phyloP scores from a whole-genome alignment of 495 filamentous ascomycete genomes.

The Penicillium longicatenatum region DNA sequence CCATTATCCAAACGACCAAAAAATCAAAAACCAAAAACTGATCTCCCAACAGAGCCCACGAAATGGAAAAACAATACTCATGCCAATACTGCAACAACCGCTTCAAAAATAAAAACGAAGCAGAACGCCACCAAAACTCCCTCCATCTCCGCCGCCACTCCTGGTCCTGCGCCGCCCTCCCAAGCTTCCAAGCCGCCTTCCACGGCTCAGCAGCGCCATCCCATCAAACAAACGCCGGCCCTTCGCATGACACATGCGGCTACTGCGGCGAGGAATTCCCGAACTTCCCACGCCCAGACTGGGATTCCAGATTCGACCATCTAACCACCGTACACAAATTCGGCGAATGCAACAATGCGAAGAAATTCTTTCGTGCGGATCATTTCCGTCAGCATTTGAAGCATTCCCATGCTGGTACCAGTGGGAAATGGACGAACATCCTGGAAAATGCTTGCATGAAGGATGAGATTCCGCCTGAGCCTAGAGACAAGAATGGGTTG shows the following conservation, averaged over 20 bases:
- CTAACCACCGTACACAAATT: constrained; percentile 92
- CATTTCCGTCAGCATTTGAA: constrained; percentile 98
- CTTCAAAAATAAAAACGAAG: constrained; percentile 99
- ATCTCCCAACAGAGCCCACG: constrained; percentile 60
- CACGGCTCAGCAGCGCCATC: constrained; percentile 63
- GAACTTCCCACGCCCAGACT: constrained; percentile 69
- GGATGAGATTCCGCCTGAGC: constrained; percentile 67
- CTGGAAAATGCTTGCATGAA: constrained; percentile 97
- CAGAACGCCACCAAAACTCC: constrained; percentile 95
- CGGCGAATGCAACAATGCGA: constrained; percentile 95
- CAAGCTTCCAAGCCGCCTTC: constrained; percentile 76
- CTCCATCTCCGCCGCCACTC: constrained; percentile 94
- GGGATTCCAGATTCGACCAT: constrained; percentile 83
- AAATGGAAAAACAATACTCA: constrained; percentile 93
- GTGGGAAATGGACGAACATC: constrained; percentile 99
- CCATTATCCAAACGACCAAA: not conserved
- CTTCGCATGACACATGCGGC: constrained; percentile 76
- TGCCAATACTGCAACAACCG: constrained; percentile 91
- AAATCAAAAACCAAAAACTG: constrained; percentile 3
- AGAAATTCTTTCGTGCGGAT: constrained; percentile 97
- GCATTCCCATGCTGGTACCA: constrained; percentile 94
- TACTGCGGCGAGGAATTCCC: constrained; percentile 96
- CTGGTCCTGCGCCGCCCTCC: constrained; percentile 94
- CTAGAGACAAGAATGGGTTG: constrained; percentile 32
- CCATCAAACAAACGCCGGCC: constrained; percentile 38